Percentiles rank a stretch among this genome's conserved stretches.
These are phyloP conservation scores for Podospora didyma DNA, from an alignment of 495 filamentous ascomycete species.

Conservation along the genomic window DNA sequence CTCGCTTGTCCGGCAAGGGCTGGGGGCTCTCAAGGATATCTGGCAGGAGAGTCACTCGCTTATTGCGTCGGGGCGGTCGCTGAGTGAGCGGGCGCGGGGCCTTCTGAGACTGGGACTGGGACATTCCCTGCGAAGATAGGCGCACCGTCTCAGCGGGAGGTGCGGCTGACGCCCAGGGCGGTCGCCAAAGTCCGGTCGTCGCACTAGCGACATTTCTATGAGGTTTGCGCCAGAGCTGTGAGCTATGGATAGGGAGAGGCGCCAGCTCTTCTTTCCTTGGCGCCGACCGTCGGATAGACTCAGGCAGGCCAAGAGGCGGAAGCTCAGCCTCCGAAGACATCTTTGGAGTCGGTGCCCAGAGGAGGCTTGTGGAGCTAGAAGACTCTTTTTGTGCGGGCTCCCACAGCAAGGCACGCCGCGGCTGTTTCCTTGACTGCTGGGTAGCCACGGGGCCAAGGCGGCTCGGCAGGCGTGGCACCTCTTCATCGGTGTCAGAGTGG, in stretches of 20 bases:
- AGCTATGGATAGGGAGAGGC: conserved; percentile 33
- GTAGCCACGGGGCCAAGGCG: not conserved
- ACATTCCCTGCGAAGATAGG: conserved; percentile 19
- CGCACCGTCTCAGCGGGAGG: conserved; percentile 34
- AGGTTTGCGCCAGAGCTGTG: conserved; percentile 38
- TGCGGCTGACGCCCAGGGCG: conserved; percentile 26
- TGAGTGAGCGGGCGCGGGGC: conserved; percentile 36
- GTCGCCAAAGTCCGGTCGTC: conserved; percentile 34
- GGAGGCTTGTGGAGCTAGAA: conserved; percentile 1
- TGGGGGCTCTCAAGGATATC: conserved; percentile 54
- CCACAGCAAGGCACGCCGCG: conserved; percentile 19
- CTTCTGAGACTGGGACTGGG: conserved; percentile 20
- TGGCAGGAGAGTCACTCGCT: conserved; percentile 48
- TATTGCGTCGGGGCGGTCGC: conserved; percentile 46
- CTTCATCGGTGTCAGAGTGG: conserved; percentile 21
- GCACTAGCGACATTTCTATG: conserved; percentile 17
- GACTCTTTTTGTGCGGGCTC: conserved; percentile 4
- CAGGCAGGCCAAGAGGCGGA: conserved; percentile 22
- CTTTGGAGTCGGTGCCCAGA: conserved; percentile 14
- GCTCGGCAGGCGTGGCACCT: conserved; percentile 6
- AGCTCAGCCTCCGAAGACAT: conserved; percentile 6
- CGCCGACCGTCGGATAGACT: conserved; percentile 29
- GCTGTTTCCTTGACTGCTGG: not conserved
- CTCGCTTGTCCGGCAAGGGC: conserved; percentile 47
- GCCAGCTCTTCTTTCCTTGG: conserved; percentile 27